Base-by-base conservation (phyloP, 2,329 filamentous ascomycete species). In the Clarireedia paspali region DNA sequence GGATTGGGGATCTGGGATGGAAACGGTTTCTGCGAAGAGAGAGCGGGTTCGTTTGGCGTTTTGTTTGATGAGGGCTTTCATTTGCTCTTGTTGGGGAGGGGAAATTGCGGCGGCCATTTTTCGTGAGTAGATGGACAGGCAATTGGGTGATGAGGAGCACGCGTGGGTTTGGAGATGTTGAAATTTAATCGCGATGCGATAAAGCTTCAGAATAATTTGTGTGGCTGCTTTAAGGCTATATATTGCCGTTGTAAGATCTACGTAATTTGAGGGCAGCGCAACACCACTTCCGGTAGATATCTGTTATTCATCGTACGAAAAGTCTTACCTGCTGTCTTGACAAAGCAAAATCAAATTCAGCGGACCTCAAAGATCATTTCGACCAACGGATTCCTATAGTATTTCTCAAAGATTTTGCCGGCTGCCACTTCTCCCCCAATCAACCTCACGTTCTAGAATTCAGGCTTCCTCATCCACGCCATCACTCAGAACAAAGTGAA, bases 41-140 rank as follows among this genome's bases (percentile, higher is more conserved):
- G 70, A 63, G 61, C 71, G 70, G 20, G 74, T 66, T 60, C 68
- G 67, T 60, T 70, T 73, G 20, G 73, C 72, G 59, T 77, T 77
- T 63, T 70, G 68, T 53, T 69, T 66, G 57, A 76, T 66, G 26
- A 76, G 67, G 2, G 60, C 56, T 60, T 72, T 66, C n/a, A 77
- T 67, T 61, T 62, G 63, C 56, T 67, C 63, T 47, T 54, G 48
- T 6, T 36, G 40, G 17, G 45, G n/a, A n/a, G 53, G 56, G 17
- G 47, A 14, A 12, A 42, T 24, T 50, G 45, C 45, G 34, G 48
- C 30, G 36, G 55, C 24, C 56, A 58, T 58, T 15, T 30, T 52
- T 20, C 30, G 15, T 40, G 30, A 27, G 38, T 39, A 12, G 26
- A 14, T 50, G 53, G 23, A 47, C n/a, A 47, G 23, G 45, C 3